A percentile compares a stretch with the other conserved stretches of the same genome.
Conservation (phyloP, 257 asterid species). For the Ligustrum vulgare region DNA sequence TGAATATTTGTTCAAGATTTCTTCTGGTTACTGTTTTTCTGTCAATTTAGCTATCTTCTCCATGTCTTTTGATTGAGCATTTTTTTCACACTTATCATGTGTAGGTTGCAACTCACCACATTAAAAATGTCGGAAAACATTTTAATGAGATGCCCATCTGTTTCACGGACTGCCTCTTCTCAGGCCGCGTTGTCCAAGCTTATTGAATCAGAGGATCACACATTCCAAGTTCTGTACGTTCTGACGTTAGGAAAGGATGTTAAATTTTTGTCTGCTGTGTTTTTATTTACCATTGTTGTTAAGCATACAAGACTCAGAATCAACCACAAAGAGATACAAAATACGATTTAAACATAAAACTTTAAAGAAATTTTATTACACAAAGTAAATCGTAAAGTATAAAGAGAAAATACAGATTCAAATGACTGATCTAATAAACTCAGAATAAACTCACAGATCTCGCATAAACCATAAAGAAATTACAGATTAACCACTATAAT, state of each 20-base stretch:
- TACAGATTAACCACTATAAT: too few relatives aligned
- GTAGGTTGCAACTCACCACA: conserved; percentile 39
- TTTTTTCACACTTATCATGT: conserved; percentile 1
- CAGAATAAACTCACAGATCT: too few relatives aligned
- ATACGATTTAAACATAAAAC: too few relatives aligned
- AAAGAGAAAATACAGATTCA: too few relatives aligned
- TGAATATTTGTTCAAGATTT: not conserved
- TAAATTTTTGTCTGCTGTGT: not conserved
- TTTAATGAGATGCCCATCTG: conserved; percentile 83
- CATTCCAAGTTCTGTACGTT: conserved; percentile 36
- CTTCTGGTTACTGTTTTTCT: not conserved
- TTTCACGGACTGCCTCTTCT: conserved; percentile 58
- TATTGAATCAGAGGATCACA: conserved; percentile 45
- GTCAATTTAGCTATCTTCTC: not conserved
- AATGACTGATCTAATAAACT: too few relatives aligned
- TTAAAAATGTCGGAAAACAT: conserved; percentile 64
- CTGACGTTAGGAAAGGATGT: conserved; percentile 50
- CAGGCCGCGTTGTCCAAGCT: conserved; percentile 65
- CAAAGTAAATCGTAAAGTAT: too few relatives aligned
- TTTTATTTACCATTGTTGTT: not conserved
- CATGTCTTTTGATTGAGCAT: not conserved
- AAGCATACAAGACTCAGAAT: too few relatives aligned
- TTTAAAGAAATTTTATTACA: too few relatives aligned
- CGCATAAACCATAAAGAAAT: too few relatives aligned
- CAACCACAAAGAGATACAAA: too few relatives aligned